Evolutionary conservation across 2,329 filamentous ascomycete genomes (phyloP).

Genomic region (Sporothrix curviconia): DNA sequence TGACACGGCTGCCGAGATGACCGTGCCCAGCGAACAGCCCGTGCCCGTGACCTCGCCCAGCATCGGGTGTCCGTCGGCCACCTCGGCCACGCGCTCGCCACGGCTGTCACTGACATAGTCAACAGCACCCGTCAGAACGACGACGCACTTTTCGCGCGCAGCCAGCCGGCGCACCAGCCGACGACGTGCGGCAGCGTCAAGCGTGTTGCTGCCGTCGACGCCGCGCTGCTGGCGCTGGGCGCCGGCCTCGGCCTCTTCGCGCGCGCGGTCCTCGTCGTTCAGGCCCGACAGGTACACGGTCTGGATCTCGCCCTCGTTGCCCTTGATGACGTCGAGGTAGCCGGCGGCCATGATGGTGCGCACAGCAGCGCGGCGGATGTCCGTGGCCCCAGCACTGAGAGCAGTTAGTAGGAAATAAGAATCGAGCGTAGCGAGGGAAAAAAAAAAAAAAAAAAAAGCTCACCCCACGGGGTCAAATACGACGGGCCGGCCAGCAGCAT

Average conservation of each 20-base stretch:
- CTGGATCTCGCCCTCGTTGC: conserved; percentile 83
- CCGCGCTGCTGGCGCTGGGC: conserved; percentile 60
- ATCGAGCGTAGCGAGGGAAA: too few species aligned
- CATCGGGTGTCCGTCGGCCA: conserved; percentile 70
- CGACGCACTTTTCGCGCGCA: conserved; percentile 58
- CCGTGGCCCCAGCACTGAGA: conserved; percentile 66
- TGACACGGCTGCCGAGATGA: conserved; percentile 68
- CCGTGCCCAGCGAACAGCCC: conserved; percentile 80
- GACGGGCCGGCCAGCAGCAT: conserved; percentile 65
- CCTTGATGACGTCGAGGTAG: conserved; percentile 85
- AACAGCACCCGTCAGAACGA: conserved; percentile 73
- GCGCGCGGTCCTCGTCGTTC: conserved; percentile 5
- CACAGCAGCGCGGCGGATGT: conserved; percentile 64
- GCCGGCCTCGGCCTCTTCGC: conserved; percentile 15
- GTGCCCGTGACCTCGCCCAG: conserved; percentile 69
- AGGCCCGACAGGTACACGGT: conserved; percentile 55
- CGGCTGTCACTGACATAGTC: conserved; percentile 74
- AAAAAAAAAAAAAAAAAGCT: conserved; percentile 24
- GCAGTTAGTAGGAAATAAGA: too few species aligned
- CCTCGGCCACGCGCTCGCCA: conserved; percentile 48
- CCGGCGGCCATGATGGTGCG: conserved; percentile 64
- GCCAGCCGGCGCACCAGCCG: conserved; percentile 61
- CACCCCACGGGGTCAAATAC: conserved; percentile 84
- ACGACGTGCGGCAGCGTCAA: conserved; percentile 43
- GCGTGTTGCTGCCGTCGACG: conserved; percentile 67